Evolutionary conservation across 345 rosid species (phyloP).

Genomic region (Salix udensis): DNA sequence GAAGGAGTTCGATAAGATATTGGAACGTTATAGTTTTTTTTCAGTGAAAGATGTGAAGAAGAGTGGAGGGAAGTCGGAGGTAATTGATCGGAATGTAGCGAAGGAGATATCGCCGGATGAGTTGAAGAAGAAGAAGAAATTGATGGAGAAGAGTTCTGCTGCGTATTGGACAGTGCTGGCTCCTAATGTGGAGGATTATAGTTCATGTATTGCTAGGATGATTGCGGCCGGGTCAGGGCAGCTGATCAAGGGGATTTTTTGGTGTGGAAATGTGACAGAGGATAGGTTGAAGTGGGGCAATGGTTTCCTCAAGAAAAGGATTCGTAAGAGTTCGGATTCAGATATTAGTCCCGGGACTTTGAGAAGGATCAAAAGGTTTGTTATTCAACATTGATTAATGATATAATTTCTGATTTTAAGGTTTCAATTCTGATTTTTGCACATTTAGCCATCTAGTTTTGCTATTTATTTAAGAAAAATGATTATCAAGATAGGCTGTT

Average conservation of each 20-base stretch:
- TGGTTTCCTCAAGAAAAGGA: conserved; percentile 56
- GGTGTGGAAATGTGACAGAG: conserved; percentile 93
- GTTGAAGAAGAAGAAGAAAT: conserved; percentile 20
- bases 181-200: conserved; percentile 90
- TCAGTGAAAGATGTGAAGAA: conserved; percentile 18
- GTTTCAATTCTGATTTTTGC: background rate
- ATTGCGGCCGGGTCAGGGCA: conserved; percentile 92
- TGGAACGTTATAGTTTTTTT: conserved; percentile 22
- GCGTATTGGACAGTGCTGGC: conserved; percentile 98
- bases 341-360: conserved; percentile 60
- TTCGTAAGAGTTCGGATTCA: conserved; percentile 37
- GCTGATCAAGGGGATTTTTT: conserved; percentile 74
- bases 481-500: background rate
- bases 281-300: conserved; percentile 76
- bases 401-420: too few species aligned
- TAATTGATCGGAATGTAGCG: conserved; percentile 19
- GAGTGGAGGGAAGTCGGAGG: conserved; percentile 7
- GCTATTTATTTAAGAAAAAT: background rate
- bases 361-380: conserved; percentile 73
- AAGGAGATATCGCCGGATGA: conserved; percentile 26
- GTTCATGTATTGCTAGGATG: conserved; percentile 50
- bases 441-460: background rate
- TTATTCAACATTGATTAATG: background rate
- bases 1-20: conserved; percentile 15
- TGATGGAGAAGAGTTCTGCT: conserved; percentile 56